Conservation (phyloP, 805 yeast genomes). For the Candida krabiensis region DNA sequence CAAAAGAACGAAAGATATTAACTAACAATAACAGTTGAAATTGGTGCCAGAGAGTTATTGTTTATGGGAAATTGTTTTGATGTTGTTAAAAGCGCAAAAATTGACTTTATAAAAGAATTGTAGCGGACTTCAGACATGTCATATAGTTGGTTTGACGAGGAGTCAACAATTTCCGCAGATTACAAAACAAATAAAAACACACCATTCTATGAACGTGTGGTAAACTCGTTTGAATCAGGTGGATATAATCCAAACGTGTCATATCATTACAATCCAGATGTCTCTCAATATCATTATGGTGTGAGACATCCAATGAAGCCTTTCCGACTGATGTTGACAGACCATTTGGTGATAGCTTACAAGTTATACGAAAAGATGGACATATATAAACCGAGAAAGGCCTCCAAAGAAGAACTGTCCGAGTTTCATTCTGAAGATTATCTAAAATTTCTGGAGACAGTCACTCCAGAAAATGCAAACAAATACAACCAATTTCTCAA, state of each 20-base stretch:
- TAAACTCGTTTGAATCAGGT: slow-evolving; percentile 36
- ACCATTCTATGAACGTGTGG: slow-evolving; percentile 48
- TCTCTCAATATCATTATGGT: slow-evolving; percentile 83
- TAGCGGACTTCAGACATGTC: slow-evolving; percentile 11
- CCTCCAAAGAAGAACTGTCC: slow-evolving; percentile 75
- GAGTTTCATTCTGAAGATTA: slow-evolving; percentile 90
- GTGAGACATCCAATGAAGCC: slow-evolving; percentile 99
- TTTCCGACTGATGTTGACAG: slow-evolving; percentile 88
- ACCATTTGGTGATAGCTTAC: slow-evolving; percentile 83
- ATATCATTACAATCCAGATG: slow-evolving; percentile 84
- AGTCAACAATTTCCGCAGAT: slow-evolving; percentile 26
- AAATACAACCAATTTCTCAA: slow-evolving; percentile 57
- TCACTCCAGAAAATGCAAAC: slow-evolving; percentile 71
- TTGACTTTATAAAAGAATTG: background rate
- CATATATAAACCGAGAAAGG: slow-evolving; percentile 76
- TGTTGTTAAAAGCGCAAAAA: too few species aligned
- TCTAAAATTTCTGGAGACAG: slow-evolving; percentile 68
- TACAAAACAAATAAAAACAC: slow-evolving; percentile 29
- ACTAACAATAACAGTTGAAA: too few species aligned
- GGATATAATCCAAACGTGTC: slow-evolving; percentile 64
- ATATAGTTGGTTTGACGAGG: slow-evolving; percentile 29
- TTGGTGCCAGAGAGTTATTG: too few species aligned
- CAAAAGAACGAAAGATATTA: too few species aligned
- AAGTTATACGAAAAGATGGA: slow-evolving; percentile 90
- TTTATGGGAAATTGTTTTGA: too few species aligned